A percentile compares a stretch with the other conserved stretches of the same genome.
These are phyloP conservation scores for Teratosphaeria epicoccoides DNA, from an alignment of 2,329 filamentous ascomycete genomes.

Conservation along the genomic window DNA sequence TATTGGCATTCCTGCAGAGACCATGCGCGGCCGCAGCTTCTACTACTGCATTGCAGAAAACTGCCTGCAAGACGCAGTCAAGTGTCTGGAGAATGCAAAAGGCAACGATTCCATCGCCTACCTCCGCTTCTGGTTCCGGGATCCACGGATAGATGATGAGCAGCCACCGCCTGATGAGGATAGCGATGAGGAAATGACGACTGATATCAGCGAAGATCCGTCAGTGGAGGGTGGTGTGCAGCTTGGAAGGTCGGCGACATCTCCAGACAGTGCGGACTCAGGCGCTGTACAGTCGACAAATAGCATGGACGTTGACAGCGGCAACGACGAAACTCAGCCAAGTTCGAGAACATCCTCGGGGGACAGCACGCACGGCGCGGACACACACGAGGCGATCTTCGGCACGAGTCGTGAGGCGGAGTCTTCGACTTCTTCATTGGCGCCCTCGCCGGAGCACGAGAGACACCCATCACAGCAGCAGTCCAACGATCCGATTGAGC, in stretches of 20 bases:
- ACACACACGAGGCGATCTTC: slow-evolving; percentile 35
- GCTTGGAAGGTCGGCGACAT: slow-evolving; percentile 27
- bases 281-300: slow-evolving; percentile 24
- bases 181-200: slow-evolving; percentile 37
- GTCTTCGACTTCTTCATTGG: slow-evolving; percentile 26
- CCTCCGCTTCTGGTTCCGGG: slow-evolving; percentile 72
- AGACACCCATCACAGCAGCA: slow-evolving; percentile 11
- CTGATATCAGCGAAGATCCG: slow-evolving; percentile 38
- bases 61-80: slow-evolving; percentile 64
- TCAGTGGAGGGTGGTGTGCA: slow-evolving; percentile 40
- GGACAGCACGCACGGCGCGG: slow-evolving; percentile 32
- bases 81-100: slow-evolving; percentile 74
- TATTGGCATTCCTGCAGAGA: slow-evolving; percentile 58
- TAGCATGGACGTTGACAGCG: slow-evolving; percentile 24
- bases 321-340: slow-evolving; percentile 12
- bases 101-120: slow-evolving; percentile 87
- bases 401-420: slow-evolving; percentile 29
- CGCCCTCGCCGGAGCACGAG: slow-evolving; percentile 19
- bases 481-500: slow-evolving; percentile 46
- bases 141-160: slow-evolving; percentile 49
- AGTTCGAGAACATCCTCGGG: slow-evolving; percentile 35
- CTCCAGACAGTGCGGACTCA: slow-evolving; percentile 6
- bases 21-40: slow-evolving; percentile 67
- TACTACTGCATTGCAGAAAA: slow-evolving; percentile 77
- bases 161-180: slow-evolving; percentile 24